A percentile compares a stretch with the other conserved stretches of the same genome.
Conservation (phyloP, 2,329 filamentous ascomycete species). For the Arthrobotrys pseudoclavata region DNA sequence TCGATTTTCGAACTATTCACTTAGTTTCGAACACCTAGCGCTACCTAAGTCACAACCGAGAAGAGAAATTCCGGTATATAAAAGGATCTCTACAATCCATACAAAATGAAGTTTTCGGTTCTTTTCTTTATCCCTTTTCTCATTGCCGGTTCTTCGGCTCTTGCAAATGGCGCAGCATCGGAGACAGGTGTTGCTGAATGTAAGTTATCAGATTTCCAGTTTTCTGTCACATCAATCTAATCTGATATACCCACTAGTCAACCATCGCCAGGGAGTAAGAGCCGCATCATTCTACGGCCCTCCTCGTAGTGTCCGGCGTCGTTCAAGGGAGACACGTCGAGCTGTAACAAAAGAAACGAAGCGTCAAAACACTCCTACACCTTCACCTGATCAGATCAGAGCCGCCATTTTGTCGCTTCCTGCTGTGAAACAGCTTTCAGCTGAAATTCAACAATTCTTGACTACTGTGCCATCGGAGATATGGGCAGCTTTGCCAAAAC, state of each 20-base stretch:
- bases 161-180: not conserved
- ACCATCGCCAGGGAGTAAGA: slow-evolving; percentile 15
- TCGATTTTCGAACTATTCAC: slow-evolving; percentile 1
- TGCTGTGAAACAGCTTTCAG: not conserved
- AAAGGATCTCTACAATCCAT: not conserved
- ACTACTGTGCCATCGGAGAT: not conserved
- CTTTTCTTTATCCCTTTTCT: slow-evolving; percentile 6
- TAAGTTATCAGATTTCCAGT: not conserved
- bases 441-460: not conserved
- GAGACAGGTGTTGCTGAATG: slow-evolving; percentile 8
- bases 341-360: slow-evolving; percentile 6
- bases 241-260: slow-evolving; percentile 1
- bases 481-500: slow-evolving; percentile 3
- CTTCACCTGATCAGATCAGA: slow-evolving; percentile 13
- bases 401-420: slow-evolving; percentile 6
- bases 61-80: not conserved
- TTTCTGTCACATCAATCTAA: slow-evolving; percentile 1
- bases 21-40: not conserved
- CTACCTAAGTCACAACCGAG: not conserved
- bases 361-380: slow-evolving; percentile 3
- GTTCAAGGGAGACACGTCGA: not conserved
- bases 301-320: not conserved
- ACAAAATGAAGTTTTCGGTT: slow-evolving; percentile 16
- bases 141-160: not conserved
- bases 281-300: slow-evolving; percentile 9